phyloP scores from a whole-genome alignment of 176 grass and related monocot genomes.

The Lolium multiflorum region DNA sequence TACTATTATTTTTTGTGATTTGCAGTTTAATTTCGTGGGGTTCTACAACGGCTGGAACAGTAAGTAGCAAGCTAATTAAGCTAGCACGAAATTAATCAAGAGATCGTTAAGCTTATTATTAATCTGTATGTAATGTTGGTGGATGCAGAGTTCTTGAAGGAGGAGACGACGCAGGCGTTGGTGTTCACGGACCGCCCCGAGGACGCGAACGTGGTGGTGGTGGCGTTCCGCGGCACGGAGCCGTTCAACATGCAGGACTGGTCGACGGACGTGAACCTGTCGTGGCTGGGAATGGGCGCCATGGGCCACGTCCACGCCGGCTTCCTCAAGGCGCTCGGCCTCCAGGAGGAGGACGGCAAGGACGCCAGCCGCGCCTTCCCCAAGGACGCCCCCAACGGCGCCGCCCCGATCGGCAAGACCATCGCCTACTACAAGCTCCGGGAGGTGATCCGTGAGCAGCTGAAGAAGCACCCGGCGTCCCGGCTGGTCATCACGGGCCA shows the following conservation, averaged over 20 bases:
- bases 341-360: slow-evolving; percentile 62
- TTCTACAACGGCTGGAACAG: slow-evolving; percentile 81
- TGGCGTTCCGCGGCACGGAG: slow-evolving; percentile 81
- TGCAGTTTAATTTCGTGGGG: slow-evolving; percentile 64
- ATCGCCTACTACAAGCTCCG: slow-evolving; percentile 83
- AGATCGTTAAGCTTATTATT: background rate
- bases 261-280: slow-evolving; percentile 86
- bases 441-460: slow-evolving; percentile 37
- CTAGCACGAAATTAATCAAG: slow-evolving; percentile 7
- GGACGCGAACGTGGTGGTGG: slow-evolving; percentile 60
- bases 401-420: background rate
- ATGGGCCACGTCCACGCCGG: slow-evolving; percentile 82
- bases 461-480: slow-evolving; percentile 56
- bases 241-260: slow-evolving; percentile 87
- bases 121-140: background rate
- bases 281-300: slow-evolving; percentile 64
- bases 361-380: slow-evolving; percentile 48
- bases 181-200: slow-evolving; percentile 51
- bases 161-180: slow-evolving; percentile 78
- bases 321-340: slow-evolving; percentile 90
- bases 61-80: slow-evolving; percentile 34
- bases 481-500: slow-evolving; percentile 72
- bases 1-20: background rate
- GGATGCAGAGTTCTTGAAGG: slow-evolving; percentile 58
- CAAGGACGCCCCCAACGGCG: background rate